Evolutionary conservation across 345 rosid species (phyloP), one percentile per base, ranked within the genome.

Genomic region (Gossypium stocksii): DNA sequence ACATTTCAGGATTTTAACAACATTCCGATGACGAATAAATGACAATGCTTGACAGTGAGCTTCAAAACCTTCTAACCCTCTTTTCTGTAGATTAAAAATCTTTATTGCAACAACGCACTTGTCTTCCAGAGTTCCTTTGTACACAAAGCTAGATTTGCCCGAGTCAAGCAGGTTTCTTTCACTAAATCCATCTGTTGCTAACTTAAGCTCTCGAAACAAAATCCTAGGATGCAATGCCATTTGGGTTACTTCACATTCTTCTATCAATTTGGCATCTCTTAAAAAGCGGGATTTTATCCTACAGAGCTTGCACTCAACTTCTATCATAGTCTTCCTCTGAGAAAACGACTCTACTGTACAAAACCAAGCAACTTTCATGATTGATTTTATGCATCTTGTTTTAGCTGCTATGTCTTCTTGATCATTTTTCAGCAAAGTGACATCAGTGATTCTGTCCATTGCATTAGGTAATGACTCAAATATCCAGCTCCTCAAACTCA

Each of bases 161-260:
- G 1, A 4, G 3, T 70, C 67, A 25, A 81, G 61, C 54, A 69
- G 17, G 44, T 51, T 72, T 46, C 22, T 23, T 67, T 76, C 75
- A 2, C 23, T 38, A 63, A 82, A 78, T 1, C 78, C 69, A 20
- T 75, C 34, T 4, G 78, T 75, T 57, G 80, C 82, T 27, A 10
- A 22, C 20, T 10, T 1, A 17, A 80, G 72, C 10, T 80, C 75
- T 4, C 3, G 43, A 8, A 20, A 25, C 3, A 79, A 43, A 51
- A 81, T 16, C 11, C 72, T 27, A 8, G 9, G 22, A 49, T 49
- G n/a, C 4, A 16, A 9, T 49, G 27, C 22, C 43, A 8, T 16
- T 27, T 4, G 22, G 25, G 0, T 45, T 43, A 5, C 60, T 56
- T 56, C 60, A 9, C 1, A 20, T 57, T 3, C 58, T 49, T 13